Percentiles rank a stretch among this genome's conserved stretches.
phyloP scores from a whole-genome alignment of 352 stramenopile species.

The Phytophthora multivora region DNA sequence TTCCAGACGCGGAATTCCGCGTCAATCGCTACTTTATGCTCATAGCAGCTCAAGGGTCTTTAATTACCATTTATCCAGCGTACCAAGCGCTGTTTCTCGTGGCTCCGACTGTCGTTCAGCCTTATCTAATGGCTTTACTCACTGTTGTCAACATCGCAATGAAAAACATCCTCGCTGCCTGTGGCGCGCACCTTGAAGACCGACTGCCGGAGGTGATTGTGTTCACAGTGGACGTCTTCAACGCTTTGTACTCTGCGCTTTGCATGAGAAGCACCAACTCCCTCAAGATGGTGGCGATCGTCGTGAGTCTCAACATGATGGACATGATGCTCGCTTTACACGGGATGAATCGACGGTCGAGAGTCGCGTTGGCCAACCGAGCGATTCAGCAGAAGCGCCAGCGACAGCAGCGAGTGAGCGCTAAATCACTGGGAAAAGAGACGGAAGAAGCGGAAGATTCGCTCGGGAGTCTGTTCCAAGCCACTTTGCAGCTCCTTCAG shows the following conservation, averaged over 20 bases:
- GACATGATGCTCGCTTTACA: conserved; percentile 26
- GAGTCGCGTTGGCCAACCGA: conserved; percentile 18
- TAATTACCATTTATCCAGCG: conserved; percentile 34
- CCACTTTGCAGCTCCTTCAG: conserved; percentile 29
- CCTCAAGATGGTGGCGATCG: conserved; percentile 25
- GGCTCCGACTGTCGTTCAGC: conserved; percentile 9
- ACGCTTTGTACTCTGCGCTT: conserved; percentile 38
- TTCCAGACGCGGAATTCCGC: conserved; percentile 25
- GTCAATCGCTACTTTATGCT: conserved; percentile 36
- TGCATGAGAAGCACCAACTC: conserved; percentile 41
- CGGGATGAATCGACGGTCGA: conserved; percentile 27
- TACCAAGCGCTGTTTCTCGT: conserved; percentile 32
- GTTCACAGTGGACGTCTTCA: conserved; percentile 48
- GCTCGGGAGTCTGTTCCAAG: conserved; percentile 29
- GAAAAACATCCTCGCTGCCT: conserved; percentile 31
- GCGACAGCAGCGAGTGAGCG: conserved; percentile 9
- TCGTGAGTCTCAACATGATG: conserved; percentile 21
- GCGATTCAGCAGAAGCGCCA: conserved; percentile 11
- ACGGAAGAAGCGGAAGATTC: conserved; percentile 12
- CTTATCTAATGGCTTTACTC: conserved; percentile 23
- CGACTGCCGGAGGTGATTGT: conserved; percentile 42
- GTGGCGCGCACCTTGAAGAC: conserved; percentile 34
- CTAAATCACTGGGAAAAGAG: background rate
- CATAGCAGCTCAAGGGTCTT: conserved; percentile 19
- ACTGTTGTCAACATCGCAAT: conserved; percentile 43